A percentile compares a stretch with the other conserved stretches of the same genome.
These are phyloP conservation scores for Furcasterigmium sp. DNA, from an alignment of 2,329 filamentous ascomycete species.

Conservation along the genomic window DNA sequence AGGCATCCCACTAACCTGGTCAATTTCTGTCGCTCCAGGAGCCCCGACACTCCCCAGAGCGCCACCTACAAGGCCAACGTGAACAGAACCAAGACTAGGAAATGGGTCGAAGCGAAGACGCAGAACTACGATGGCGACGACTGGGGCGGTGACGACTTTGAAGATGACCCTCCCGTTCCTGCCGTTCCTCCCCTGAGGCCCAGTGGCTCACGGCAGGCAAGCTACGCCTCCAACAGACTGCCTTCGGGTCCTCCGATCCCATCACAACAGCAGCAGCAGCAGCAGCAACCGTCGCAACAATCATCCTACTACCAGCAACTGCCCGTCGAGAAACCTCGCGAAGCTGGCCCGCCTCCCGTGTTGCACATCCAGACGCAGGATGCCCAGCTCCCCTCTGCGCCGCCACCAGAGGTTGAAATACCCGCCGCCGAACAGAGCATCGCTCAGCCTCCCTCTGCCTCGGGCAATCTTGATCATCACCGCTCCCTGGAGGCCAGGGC, in stretches of 20 bases:
- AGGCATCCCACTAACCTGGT: neutral
- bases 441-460: too few species aligned
- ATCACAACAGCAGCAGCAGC: neutral
- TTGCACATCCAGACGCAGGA: constrained; percentile 23
- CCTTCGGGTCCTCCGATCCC: constrained; percentile 25
- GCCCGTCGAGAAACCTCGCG: constrained; percentile 10
- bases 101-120: constrained; percentile 88
- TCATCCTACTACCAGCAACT: neutral
- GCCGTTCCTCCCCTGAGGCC: constrained; percentile 15
- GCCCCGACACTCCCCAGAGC: constrained; percentile 15
- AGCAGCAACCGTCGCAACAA: neutral
- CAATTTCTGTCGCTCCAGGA: constrained; percentile 2
- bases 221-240: constrained; percentile 20
- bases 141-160: constrained; percentile 71
- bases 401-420: neutral
- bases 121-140: constrained; percentile 89
- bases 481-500: neutral
- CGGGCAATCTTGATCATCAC: too few species aligned
- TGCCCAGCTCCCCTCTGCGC: constrained; percentile 3
- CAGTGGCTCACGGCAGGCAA: constrained; percentile 7
- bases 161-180: constrained; percentile 43
- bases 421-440: too few species aligned
- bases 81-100: constrained; percentile 82
- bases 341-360: constrained; percentile 19
- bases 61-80: constrained; percentile 73